phyloP scores from a whole-genome alignment of 2,329 filamentous ascomycete species.

The Septoria petroselini region DNA sequence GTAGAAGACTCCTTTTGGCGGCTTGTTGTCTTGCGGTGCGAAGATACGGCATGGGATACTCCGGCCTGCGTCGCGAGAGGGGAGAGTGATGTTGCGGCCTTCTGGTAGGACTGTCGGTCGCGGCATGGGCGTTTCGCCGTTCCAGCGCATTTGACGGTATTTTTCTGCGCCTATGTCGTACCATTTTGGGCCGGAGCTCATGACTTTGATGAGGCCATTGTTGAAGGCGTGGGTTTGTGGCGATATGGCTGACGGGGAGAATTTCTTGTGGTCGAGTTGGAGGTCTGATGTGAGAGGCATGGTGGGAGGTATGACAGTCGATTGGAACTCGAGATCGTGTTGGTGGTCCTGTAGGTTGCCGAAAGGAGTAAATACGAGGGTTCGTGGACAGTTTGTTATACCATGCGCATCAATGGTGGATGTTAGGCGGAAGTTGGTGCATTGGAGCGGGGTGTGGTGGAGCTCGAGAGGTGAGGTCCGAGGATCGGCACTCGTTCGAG shows the following conservation, averaged over 20 bases:
- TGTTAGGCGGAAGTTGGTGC: too few species aligned
- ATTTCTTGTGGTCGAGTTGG: slow-evolving; percentile 40
- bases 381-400: too few species aligned
- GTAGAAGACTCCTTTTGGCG: slow-evolving; percentile 42
- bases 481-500: too few species aligned
- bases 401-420: too few species aligned
- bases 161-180: slow-evolving; percentile 54
- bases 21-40: slow-evolving; percentile 46
- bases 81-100: slow-evolving; percentile 49
- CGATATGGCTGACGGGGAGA: slow-evolving; percentile 42
- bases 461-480: slow-evolving; percentile 1
- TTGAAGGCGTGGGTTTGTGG: slow-evolving; percentile 48
- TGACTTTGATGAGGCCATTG: slow-evolving; percentile 44
- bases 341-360: too few species aligned
- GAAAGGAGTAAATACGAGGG: too few species aligned
- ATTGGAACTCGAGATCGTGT: not conserved
- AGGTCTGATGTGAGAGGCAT: slow-evolving; percentile 29
- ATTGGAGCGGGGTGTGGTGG: not conserved
- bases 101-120: slow-evolving; percentile 46
- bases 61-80: slow-evolving; percentile 52
- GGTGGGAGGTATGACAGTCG: not conserved
- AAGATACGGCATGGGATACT: slow-evolving; percentile 54
- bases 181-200: slow-evolving; percentile 49
- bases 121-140: slow-evolving; percentile 49
- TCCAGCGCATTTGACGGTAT: slow-evolving; percentile 54